A percentile compares a stretch with the other conserved stretches of the same genome.
phyloP scores from a whole-genome alignment of 805 yeast species.

The Nakazawaea laoshanensis region DNA sequence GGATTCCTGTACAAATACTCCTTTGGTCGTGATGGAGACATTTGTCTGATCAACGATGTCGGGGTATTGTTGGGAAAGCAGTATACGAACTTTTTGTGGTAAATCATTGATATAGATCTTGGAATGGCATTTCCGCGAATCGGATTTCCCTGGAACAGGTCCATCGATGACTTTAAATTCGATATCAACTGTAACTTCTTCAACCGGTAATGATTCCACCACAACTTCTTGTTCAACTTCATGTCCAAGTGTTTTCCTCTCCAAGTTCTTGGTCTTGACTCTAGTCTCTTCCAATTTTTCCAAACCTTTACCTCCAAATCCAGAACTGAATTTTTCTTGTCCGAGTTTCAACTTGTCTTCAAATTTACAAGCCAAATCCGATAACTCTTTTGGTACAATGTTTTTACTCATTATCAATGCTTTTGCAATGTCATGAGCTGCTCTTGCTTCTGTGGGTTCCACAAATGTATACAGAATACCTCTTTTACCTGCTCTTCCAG shows the following conservation, averaged over 20 bases:
- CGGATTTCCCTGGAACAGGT: slow-evolving; percentile 10
- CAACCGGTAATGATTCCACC: slow-evolving; percentile 16
- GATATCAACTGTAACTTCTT: slow-evolving; percentile 13
- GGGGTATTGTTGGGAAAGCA: slow-evolving; percentile 59
- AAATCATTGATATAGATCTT: slow-evolving; percentile 73
- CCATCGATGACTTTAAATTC: slow-evolving; percentile 9
- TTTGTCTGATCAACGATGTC: slow-evolving; percentile 62
- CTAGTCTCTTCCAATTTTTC: slow-evolving; percentile 65
- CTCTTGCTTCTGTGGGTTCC: slow-evolving; percentile 48
- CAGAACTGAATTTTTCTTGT: slow-evolving; percentile 52
- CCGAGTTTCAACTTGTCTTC: slow-evolving; percentile 57
- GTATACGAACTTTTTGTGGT: slow-evolving; percentile 75
- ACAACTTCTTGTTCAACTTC: slow-evolving; percentile 19
- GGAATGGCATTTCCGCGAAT: slow-evolving; percentile 41
- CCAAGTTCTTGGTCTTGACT: slow-evolving; percentile 38
- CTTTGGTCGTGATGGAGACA: slow-evolving; percentile 75
- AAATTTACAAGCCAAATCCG: slow-evolving; percentile 45
- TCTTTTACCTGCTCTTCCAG: slow-evolving; percentile 81
- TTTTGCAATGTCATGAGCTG: slow-evolving; percentile 60
- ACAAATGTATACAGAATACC: slow-evolving; percentile 75
- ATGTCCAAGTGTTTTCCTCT: slow-evolving; percentile 40
- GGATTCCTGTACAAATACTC: slow-evolving; percentile 55
- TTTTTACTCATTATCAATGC: slow-evolving; percentile 54
- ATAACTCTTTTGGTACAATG: slow-evolving; percentile 43
- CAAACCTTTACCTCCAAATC: slow-evolving; percentile 92